Percentiles rank a stretch among this genome's conserved stretches.
phyloP scores from a whole-genome alignment of 2,329 filamentous ascomycete species.

The Lasiodiplodia citricola region DNA sequence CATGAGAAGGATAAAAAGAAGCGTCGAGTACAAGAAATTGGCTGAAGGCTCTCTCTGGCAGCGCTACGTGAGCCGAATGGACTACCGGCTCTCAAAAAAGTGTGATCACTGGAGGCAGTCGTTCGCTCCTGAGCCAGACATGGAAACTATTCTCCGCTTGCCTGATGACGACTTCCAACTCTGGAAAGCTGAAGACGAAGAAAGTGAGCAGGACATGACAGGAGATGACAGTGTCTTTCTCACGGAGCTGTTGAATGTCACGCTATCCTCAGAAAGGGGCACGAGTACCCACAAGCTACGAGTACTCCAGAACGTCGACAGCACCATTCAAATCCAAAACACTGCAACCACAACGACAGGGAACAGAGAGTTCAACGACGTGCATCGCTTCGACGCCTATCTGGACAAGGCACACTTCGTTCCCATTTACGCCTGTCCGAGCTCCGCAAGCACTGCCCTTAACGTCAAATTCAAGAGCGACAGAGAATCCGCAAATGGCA shows the following conservation, averaged over 20 bases:
- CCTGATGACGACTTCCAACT: constrained; percentile 6
- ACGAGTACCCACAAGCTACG: constrained; percentile 8
- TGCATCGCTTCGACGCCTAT: constrained; percentile 17
- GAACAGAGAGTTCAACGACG: constrained; percentile 17
- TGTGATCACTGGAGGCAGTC: constrained; percentile 1
- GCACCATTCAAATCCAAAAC: constrained; percentile 15
- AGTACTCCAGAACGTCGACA: constrained; percentile 19
- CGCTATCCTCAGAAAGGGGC: not conserved
- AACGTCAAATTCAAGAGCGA: constrained; percentile 15
- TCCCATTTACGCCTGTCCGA: constrained; percentile 9
- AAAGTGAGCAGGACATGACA: not conserved
- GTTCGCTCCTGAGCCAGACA: constrained; percentile 7
- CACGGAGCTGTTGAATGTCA: constrained; percentile 16
- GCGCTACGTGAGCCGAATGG: constrained; percentile 11
- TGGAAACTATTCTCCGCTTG: constrained; percentile 10
- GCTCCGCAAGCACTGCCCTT: not conserved
- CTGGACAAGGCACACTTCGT: constrained; percentile 10
- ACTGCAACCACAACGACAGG: not conserved
- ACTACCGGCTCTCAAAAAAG: not conserved
- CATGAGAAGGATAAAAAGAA: constrained; percentile 9
- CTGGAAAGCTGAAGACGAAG: not conserved
- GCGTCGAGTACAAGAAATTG: not conserved
- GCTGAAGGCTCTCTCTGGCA: not conserved
- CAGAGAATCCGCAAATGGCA: constrained; percentile 25
- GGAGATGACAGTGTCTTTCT: constrained; percentile 5